phyloP scores from a whole-genome alignment of 31 red algal genomes.

The Odonthalia washingtoniensis region DNA sequence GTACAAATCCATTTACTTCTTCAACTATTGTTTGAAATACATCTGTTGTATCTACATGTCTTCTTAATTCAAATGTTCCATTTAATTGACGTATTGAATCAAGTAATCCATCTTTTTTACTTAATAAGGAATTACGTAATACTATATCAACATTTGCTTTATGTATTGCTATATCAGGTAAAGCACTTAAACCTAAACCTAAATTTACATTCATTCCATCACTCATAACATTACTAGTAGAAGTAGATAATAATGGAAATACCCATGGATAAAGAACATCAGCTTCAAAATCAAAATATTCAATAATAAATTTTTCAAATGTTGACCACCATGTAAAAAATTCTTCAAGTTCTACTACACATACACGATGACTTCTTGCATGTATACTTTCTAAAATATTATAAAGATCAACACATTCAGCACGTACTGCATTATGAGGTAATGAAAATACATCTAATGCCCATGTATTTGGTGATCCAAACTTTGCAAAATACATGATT shows the following conservation, averaged over 20 bases:
- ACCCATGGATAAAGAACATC: constrained; percentile 56
- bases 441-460: constrained; percentile 59
- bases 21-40: constrained; percentile 58
- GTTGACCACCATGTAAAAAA: constrained; percentile 58
- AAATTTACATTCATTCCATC: too few species aligned
- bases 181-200: too few species aligned
- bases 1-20: constrained; percentile 57
- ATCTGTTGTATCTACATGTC: constrained; percentile 58
- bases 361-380: constrained; percentile 5
- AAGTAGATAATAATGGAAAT: background rate
- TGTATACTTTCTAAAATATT: constrained; percentile 59
- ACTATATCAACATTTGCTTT: background rate
- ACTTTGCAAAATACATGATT: constrained; percentile 49
- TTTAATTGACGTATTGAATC: constrained; percentile 45
- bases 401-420: constrained; percentile 54
- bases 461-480: constrained; percentile 51
- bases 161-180: background rate
- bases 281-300: constrained; percentile 65
- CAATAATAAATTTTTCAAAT: constrained; percentile 65
- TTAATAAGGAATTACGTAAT: constrained; percentile 3
- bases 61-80: constrained; percentile 71
- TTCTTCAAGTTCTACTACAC: constrained; percentile 44
- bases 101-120: constrained; percentile 44
- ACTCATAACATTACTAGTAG: background rate
- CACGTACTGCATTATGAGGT: constrained; percentile 72